phyloP scores from a whole-genome alignment of 495 filamentous ascomycete genomes.

The Tricharina praecox region DNA sequence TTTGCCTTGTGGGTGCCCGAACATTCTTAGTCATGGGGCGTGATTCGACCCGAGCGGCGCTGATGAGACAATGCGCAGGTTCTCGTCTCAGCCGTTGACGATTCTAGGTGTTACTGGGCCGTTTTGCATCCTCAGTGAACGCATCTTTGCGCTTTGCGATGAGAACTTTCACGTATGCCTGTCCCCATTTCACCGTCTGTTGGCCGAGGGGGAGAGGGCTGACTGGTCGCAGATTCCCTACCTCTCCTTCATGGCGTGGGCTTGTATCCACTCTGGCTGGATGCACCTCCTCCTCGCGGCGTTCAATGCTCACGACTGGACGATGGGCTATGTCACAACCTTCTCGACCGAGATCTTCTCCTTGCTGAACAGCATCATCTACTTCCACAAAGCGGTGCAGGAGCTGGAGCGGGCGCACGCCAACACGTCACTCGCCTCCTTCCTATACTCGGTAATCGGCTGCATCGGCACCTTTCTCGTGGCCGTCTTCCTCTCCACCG shows the following conservation, averaged over 20 bases:
- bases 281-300: constrained; percentile 53
- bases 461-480: constrained; percentile 55
- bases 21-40: neutral
- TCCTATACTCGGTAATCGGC: constrained; percentile 54
- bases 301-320: constrained; percentile 60
- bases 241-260: constrained; percentile 60
- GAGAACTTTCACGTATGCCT: constrained; percentile 38
- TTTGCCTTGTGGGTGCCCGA: constrained; percentile 41
- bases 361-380: constrained; percentile 55
- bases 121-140: constrained; percentile 57
- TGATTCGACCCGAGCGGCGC: neutral
- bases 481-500: constrained; percentile 47
- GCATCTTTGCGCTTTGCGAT: constrained; percentile 45
- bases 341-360: constrained; percentile 58
- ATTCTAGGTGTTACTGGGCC: constrained; percentile 58
- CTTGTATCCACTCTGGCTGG: constrained; percentile 52
- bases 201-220: too few species aligned
- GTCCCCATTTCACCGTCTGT: neutral
- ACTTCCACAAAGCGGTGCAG: constrained; percentile 58
- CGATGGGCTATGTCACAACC: constrained; percentile 59
- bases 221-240: constrained; percentile 41
- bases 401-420: constrained; percentile 47
- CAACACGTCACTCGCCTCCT: constrained; percentile 45
- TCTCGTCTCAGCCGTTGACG: constrained; percentile 53
- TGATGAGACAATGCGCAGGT: constrained; percentile 27